Conservation (phyloP, 192 early-diverging fungal species). For the Linnemannia schmuckeri region DNA sequence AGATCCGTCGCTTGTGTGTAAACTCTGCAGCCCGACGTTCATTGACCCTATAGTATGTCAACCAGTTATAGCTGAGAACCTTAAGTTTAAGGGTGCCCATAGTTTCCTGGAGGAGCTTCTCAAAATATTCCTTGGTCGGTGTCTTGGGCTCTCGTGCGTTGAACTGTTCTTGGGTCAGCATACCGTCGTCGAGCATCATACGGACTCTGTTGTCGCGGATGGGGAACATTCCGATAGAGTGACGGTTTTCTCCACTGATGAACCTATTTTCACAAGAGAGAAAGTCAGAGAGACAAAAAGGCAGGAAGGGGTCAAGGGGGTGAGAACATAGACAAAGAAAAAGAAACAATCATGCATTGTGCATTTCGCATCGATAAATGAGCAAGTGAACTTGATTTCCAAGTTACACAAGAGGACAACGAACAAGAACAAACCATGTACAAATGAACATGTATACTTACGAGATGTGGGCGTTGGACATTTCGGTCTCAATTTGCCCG, state of each 20-base stretch:
- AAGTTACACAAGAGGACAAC: neutral
- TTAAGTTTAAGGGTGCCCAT: neutral
- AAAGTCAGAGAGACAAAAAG: neutral
- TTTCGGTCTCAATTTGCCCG: conserved; percentile 21
- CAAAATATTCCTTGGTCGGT: neutral
- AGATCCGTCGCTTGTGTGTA: conserved; percentile 28
- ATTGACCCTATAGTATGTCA: conserved; percentile 27
- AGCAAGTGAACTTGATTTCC: neutral
- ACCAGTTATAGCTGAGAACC: conserved; percentile 6
- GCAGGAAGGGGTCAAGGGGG: neutral
- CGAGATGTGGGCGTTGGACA: neutral
- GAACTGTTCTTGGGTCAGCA: neutral
- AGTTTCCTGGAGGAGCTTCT: neutral
- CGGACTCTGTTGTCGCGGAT: neutral
- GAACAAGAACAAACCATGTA: neutral
- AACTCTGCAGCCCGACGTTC: conserved; percentile 14
- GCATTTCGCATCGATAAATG: neutral
- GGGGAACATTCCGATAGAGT: neutral
- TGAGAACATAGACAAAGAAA: neutral
- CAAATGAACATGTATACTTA: neutral
- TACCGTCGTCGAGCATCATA: conserved; percentile 13
- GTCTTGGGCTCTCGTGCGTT: neutral
- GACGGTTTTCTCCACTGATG: neutral
- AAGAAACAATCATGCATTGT: neutral
- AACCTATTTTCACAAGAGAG: neutral